These are phyloP conservation scores for Fomitopsis palustris DNA, from an alignment of 1,284 basidiomycete genomes.

Conservation along the genomic window DNA sequence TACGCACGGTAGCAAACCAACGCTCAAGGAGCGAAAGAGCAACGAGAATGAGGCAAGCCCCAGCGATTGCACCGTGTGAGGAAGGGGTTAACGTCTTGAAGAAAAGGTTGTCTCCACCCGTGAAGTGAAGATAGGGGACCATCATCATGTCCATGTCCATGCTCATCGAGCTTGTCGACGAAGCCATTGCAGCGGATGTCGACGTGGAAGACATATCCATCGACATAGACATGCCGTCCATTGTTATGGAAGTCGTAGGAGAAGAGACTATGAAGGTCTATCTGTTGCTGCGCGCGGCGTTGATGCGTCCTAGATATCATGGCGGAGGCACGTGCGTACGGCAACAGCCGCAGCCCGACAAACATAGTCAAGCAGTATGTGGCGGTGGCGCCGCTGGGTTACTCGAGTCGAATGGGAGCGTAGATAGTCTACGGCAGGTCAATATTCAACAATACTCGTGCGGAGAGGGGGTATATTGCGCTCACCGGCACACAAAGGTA, in stretches of 20 bases:
- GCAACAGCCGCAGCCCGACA: background rate
- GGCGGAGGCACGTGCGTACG: background rate
- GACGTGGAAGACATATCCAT: conserved; percentile 15
- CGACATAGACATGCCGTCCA: conserved; percentile 11
- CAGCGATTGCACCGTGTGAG: conserved; percentile 64
- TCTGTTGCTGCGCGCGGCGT: background rate
- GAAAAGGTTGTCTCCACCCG: conserved; percentile 56
- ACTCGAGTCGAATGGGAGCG: no score
- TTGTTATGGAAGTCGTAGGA: background rate
- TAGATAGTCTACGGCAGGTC: no score
- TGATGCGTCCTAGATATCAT: background rate
- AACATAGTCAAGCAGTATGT: no score
- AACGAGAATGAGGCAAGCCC: conserved; percentile 70
- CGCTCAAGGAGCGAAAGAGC: conserved; percentile 67
- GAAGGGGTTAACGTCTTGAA: conserved; percentile 69
- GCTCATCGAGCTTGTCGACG: conserved; percentile 14
- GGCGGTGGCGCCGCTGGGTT: no score
- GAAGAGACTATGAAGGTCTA: background rate
- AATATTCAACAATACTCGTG: no score
- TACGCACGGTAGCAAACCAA: conserved; percentile 55
- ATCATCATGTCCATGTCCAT: conserved; percentile 36
- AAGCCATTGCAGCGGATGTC: background rate
- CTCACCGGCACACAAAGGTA: no score
- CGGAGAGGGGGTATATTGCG: no score
- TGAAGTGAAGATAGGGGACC: conserved; percentile 67